Conservation (phyloP, 148 eudicot genomes). For the Persicaria maculosa region DNA sequence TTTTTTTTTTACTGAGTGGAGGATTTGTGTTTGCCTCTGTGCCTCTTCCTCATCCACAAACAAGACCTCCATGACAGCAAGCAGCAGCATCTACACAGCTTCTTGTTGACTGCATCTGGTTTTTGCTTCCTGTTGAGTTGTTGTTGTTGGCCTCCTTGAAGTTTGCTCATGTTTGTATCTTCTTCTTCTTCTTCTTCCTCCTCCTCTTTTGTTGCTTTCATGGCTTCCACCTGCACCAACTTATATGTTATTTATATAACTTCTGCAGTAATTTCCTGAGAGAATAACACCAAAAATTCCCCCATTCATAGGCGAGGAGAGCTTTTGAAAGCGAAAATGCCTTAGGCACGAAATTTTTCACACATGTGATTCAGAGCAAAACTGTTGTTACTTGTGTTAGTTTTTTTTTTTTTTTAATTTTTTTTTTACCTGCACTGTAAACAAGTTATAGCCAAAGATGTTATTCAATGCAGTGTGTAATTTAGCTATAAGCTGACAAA, state of each 20-base stretch:
- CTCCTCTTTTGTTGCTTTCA: slow-evolving; percentile 41
- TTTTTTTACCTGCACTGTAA: neutral
- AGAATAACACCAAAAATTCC: slow-evolving; percentile 9
- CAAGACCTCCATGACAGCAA: slow-evolving; percentile 30
- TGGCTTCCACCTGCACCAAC: slow-evolving; percentile 36
- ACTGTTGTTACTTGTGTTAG: neutral
- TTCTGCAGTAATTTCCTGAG: neutral
- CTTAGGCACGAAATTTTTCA: neutral
- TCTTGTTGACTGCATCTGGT: slow-evolving; percentile 4
- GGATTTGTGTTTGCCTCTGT: slow-evolving; percentile 25
- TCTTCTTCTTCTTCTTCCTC: slow-evolving; percentile 26
- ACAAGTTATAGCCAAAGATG: neutral
- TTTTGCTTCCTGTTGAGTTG: slow-evolving; percentile 8
- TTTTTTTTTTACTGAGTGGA: neutral
- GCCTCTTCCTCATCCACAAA: slow-evolving; percentile 35
- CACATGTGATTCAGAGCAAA: slow-evolving; percentile 1
- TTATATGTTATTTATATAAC: neutral
- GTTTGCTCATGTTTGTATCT: slow-evolving; percentile 22
- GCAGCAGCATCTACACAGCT: slow-evolving; percentile 23
- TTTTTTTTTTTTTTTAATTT: neutral
- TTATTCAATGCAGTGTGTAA: neutral
- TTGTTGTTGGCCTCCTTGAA: neutral
- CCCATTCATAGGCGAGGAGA: slow-evolving; percentile 6
- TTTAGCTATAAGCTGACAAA: too few species aligned
- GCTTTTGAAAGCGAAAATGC: slow-evolving; percentile 8